Evolutionary conservation across 2,329 filamentous ascomycete genomes (phyloP).

Genomic region (Penicillium concentricum): DNA sequence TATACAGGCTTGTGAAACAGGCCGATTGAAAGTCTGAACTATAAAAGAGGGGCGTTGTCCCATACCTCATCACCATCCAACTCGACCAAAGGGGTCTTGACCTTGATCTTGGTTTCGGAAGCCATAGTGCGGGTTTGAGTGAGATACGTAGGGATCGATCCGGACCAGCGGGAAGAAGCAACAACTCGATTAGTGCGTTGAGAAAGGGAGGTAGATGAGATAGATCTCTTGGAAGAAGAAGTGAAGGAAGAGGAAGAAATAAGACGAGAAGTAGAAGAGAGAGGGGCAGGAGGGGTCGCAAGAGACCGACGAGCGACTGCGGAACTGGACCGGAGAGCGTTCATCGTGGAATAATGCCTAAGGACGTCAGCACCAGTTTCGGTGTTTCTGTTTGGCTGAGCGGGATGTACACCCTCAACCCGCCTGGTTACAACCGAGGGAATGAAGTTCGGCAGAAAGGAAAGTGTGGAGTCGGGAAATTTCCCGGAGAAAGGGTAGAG

Average conservation of each 20-base stretch:
- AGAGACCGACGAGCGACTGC: slow-evolving; percentile 38
- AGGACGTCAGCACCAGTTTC: slow-evolving; percentile 20
- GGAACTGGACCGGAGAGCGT: slow-evolving; percentile 41
- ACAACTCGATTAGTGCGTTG: slow-evolving; percentile 21
- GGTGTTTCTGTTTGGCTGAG: slow-evolving; percentile 21
- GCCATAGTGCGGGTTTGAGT: slow-evolving; percentile 49
- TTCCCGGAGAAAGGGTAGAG: slow-evolving; percentile 6
- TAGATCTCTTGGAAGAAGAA: slow-evolving; percentile 27
- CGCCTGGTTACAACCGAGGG: slow-evolving; percentile 32
- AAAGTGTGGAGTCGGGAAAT: slow-evolving; percentile 29
- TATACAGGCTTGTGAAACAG: slow-evolving; percentile 23
- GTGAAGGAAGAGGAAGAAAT: slow-evolving; percentile 26
- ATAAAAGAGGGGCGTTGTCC: slow-evolving; percentile 12
- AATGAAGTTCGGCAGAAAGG: slow-evolving; percentile 38
- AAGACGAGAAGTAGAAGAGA: slow-evolving; percentile 30
- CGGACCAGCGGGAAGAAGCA: slow-evolving; percentile 32
- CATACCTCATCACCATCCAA: slow-evolving; percentile 75
- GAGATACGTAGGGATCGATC: slow-evolving; percentile 28
- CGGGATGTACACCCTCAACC: slow-evolving; percentile 7
- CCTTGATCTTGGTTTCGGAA: slow-evolving; percentile 81
- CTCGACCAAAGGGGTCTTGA: slow-evolving; percentile 98
- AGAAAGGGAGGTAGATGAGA: slow-evolving; percentile 26
- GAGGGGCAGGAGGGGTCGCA: slow-evolving; percentile 30
- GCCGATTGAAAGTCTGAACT: slow-evolving; percentile 9
- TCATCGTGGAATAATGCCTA: slow-evolving; percentile 27